Percentiles rank a stretch among this genome's conserved stretches.
Conservation (phyloP, 2,329 filamentous ascomycete genomes). For the Alternaria longipes region DNA sequence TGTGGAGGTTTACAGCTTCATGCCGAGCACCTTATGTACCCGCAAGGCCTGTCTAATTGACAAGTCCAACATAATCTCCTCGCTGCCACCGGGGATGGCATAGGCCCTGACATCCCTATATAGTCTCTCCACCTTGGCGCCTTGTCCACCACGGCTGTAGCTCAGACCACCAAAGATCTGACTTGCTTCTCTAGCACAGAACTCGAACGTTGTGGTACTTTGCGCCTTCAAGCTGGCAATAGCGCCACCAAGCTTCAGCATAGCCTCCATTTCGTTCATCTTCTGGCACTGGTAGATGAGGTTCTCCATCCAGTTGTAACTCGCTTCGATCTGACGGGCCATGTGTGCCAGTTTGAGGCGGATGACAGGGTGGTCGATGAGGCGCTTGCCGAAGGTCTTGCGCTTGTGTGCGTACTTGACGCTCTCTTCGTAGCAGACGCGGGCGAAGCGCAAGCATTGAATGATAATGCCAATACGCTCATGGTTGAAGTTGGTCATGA, state of each 20-base stretch:
- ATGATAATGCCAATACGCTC: constrained; percentile 99
- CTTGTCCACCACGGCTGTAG: constrained; percentile 93
- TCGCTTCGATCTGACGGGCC: constrained; percentile 96
- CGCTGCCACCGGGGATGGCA: constrained; percentile 89
- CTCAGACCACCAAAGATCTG: constrained; percentile 97
- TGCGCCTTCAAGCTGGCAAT: constrained; percentile 96
- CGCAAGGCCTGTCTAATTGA: constrained; percentile 90
- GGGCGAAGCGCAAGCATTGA: constrained; percentile 92
- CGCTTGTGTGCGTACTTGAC: constrained; percentile 98
- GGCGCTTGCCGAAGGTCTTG: constrained; percentile 92
- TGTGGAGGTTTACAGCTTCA: constrained; percentile 77
- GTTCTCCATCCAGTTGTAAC: constrained; percentile 97
- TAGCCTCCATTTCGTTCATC: constrained; percentile 95
- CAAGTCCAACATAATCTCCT: constrained; percentile 98
- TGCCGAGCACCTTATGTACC: constrained; percentile 89
- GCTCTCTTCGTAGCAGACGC: constrained; percentile 96
- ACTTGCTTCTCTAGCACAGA: constrained; percentile 93
- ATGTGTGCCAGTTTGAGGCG: constrained; percentile 98
- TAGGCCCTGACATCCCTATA: constrained; percentile 97
- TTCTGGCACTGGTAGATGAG: constrained; percentile 90
- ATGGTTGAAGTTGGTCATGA: constrained; percentile 99
- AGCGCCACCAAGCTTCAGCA: constrained; percentile 92
- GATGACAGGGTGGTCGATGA: constrained; percentile 97
- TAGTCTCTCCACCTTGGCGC: constrained; percentile 91
- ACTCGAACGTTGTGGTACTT: constrained; percentile 93